Percentiles rank a stretch among this genome's conserved stretches.
Conservation (phyloP, 345 rosid species). For the Eucalyptus tenuipes region DNA sequence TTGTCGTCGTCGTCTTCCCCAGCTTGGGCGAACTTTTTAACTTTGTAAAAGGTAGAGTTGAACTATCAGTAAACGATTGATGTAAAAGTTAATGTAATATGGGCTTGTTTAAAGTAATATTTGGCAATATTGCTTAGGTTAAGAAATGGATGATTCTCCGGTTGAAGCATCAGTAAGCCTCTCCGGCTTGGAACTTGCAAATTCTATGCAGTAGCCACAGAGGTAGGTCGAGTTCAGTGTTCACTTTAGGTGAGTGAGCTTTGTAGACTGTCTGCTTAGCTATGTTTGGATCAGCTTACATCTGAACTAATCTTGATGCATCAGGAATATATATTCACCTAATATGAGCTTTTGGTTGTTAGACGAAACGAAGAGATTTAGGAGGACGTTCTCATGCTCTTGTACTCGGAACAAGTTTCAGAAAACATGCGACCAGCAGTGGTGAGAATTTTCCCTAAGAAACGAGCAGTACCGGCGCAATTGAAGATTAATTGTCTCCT, state of each 20-base stretch:
- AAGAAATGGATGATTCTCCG: not conserved
- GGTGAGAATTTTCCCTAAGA: not conserved
- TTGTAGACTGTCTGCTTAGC: not conserved
- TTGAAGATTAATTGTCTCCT: conserved; percentile 6
- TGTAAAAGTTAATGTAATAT: not conserved
- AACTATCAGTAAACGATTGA: not conserved
- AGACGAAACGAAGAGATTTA: not conserved
- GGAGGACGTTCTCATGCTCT: not conserved
- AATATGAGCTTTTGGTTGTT: not conserved
- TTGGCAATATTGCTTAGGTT: not conserved
- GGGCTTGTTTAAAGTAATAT: not conserved
- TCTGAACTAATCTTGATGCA: not conserved
- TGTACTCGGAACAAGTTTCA: not conserved
- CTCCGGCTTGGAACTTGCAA: not conserved
- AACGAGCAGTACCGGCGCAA: not conserved
- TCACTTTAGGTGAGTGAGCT: fast-evolving
- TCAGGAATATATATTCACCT: not conserved
- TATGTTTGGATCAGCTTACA: not conserved
- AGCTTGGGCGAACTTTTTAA: not conserved
- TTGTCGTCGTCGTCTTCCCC: not conserved
- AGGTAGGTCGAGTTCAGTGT: not conserved
- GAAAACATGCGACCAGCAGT: not conserved
- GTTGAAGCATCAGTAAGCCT: not conserved
- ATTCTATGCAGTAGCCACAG: not conserved
- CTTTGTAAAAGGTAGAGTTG: not conserved